These are phyloP conservation scores for Fusarium annulatum DNA, from an alignment of 2,329 filamentous ascomycete genomes.

Conservation along the genomic window DNA sequence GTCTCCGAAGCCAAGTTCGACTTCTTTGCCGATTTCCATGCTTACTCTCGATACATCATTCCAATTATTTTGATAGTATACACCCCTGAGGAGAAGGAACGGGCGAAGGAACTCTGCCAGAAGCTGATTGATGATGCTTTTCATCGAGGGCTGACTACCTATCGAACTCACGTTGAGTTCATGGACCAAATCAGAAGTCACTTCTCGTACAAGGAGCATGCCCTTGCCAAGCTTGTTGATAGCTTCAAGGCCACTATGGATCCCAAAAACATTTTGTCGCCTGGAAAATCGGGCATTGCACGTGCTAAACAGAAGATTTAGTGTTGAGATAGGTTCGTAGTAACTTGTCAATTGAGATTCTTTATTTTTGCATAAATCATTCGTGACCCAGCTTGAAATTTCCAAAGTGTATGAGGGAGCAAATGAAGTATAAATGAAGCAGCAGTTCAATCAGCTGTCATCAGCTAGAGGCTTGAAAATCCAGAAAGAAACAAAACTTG, in stretches of 20 bases:
- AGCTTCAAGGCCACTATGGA: background rate
- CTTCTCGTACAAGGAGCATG: background rate
- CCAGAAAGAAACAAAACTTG: no score
- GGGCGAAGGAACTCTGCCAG: background rate
- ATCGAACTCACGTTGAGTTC: background rate
- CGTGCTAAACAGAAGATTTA: no score
- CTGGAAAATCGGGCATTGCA: background rate
- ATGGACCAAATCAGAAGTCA: background rate
- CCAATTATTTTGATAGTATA: background rate
- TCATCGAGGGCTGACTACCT: background rate
- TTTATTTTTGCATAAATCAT: no score
- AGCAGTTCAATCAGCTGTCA: no score
- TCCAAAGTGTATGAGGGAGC: no score
- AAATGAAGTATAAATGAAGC: no score
- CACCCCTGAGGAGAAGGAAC: background rate
- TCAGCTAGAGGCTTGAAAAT: no score
- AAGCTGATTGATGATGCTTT: background rate
- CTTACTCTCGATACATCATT: background rate
- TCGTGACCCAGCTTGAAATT: no score
- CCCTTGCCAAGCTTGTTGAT: background rate
- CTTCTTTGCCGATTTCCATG: background rate
- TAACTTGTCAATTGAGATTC: no score
- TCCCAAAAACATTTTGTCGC: background rate
- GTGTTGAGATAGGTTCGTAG: no score
- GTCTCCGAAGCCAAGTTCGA: background rate